Base-by-base conservation (phyloP, 1,139 yeast genomes). In the Zygosaccharomyces pseudobailii region DNA sequence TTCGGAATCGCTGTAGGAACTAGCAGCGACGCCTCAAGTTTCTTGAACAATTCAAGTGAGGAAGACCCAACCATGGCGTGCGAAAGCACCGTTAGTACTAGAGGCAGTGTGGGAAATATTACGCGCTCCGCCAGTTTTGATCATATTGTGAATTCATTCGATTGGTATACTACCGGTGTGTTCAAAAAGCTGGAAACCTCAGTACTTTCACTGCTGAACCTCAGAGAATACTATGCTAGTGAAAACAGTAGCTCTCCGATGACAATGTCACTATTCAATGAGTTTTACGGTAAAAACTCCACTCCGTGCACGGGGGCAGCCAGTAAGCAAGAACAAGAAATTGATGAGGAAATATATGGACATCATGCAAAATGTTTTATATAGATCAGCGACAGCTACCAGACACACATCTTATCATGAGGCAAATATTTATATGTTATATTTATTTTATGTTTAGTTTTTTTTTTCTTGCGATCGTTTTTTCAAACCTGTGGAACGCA, bases 361-460 rank as follows among this genome's bases (percentile, higher is more conserved):
- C 46, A 38, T 22, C 51, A 48, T 19, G 51, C 51, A 38, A 48
- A 45, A 20, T 46, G 47, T 36, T 48, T 44, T 30, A 45, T 48
- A 43, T 48, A 38, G 37, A 23, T 8, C 28, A 23, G 27, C 37
- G 31, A 6, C 3, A 10, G 17, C 17, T 2, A 1, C 2, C 1
- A 13, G 17, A 13, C 17, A 13, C 17, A 13, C 17, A 13, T 13
- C n/a, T 13, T 13, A 13, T 13, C 17, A 2, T 13, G 17, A 2
- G 17, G 17, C 1, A 13, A 13, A 13, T 13, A 13, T 1, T 1
- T 13, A 1, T 13, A 13, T 1, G 17, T 13, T 13, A 13, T 13
- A 13, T 13, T 13, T 13, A 13, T 13, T 13, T 13, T 13, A 13
- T 13, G 17, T 13, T 13, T 13, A 13, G 17, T 13, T 13, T 1